A percentile compares a stretch with the other conserved stretches of the same genome.
phyloP scores from a whole-genome alignment of 768 basidiomycete species.

The Saitozyma podzolica region DNA sequence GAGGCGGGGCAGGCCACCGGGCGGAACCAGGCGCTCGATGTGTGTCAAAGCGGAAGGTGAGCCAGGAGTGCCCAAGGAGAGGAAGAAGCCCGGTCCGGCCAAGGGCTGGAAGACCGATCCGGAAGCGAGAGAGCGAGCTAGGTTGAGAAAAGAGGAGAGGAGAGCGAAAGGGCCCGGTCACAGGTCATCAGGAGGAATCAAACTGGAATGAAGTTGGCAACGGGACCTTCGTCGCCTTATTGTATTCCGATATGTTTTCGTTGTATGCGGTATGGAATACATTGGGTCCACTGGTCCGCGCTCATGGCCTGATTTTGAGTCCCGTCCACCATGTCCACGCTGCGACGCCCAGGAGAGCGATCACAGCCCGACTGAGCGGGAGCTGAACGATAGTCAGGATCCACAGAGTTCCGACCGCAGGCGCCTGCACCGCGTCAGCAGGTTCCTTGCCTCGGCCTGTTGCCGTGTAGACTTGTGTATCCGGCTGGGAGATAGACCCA shows the following conservation, averaged over 20 bases:
- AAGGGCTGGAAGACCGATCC: conserved; percentile 34
- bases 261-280: not conserved
- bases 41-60: not conserved
- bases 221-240: too few relatives aligned
- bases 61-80: conserved; percentile 12
- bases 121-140: not conserved
- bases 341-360: conserved; percentile 31
- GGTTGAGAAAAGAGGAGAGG: not conserved
- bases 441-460: not conserved
- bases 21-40: conserved; percentile 8
- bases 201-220: too few relatives aligned
- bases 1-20: conserved; percentile 2
- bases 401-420: conserved; percentile 50
- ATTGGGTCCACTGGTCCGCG: too few relatives aligned
- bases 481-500: conserved; percentile 16
- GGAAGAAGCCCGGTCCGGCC: conserved; percentile 36
- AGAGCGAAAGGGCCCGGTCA: not conserved
- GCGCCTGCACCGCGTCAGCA: conserved; percentile 36
- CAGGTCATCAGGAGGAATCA: too few relatives aligned
- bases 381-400: conserved; percentile 50
- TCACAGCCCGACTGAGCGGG: conserved; percentile 37
- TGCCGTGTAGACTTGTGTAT: not conserved
- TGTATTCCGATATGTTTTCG: not conserved
- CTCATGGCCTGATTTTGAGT: conserved; percentile 37
- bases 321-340: conserved; percentile 42